Evolutionary conservation across 495 filamentous ascomycete genomes (phyloP), one percentile per base, ranked within the genome.

Genomic region (Aeminium ludgeri): DNA sequence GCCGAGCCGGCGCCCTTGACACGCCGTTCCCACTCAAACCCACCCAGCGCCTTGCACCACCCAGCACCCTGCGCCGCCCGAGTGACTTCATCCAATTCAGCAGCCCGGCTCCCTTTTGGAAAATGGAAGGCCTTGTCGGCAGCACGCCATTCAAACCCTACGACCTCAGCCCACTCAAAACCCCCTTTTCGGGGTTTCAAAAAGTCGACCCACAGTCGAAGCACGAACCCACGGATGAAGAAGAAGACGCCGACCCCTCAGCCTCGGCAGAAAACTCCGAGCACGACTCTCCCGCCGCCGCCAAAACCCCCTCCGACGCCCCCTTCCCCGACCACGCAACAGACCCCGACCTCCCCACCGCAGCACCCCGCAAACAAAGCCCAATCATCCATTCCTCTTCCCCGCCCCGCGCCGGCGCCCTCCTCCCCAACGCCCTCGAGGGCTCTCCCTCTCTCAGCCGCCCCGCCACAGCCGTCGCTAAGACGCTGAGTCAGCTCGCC

Each of bases 71-170:
- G 5, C 83, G 89, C 51, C 69, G 86, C 31, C 91, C 91, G 2
- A 92, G 84, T 51, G 84, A 87, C 55, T 89, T 86, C 61, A 86
- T 95, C 74, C 82, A 86, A 13, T 86, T 87, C 55, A 87, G 80
- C 55, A 91, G 82, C 16, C 89, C 89, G 0, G 89, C 91, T n/a
- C 85, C 87, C 15, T 96, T 95, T 62, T 96, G 87, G 87, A 91
- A 83, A 53, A 51, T 51, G 48, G 48, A 51, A 15, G 48, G 48
- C 6, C 29, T 51, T 43, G 39, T 46, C 6, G 48, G 48, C 13
- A 45, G 41, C 30, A 51, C 48, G 29, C 48, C 48, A 25, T 51
- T 42, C 29, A 51, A 51, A 36, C 43, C 48, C 13, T 51, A 46
- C 35, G 48, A 51, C 31, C 39, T 51, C 12, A 46, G 43, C 20